Evolutionary conservation across 257 asterid genomes (phyloP).

Genomic region (Solanum chiquidenum): DNA sequence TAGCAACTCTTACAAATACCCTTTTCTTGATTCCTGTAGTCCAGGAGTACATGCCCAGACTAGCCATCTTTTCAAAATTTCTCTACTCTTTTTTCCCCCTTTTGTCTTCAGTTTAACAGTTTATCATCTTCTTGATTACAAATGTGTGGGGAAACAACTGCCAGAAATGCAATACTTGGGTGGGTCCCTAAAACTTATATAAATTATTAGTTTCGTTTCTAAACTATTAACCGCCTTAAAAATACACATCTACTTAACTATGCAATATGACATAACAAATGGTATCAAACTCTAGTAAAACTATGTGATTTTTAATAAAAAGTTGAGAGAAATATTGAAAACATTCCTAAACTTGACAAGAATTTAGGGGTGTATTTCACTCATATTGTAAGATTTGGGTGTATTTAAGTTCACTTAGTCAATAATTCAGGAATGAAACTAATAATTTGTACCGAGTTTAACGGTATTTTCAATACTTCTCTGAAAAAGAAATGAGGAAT

Average conservation of each 20-base stretch:
- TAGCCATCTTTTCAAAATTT: conserved; percentile 24
- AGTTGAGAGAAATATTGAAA: background rate
- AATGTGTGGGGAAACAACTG: background rate
- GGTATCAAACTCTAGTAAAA: too few relatives aligned
- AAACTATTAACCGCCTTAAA: too few relatives aligned
- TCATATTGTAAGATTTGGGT: background rate
- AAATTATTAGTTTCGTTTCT: too few relatives aligned
- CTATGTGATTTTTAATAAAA: too few relatives aligned
- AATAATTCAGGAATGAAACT: background rate
- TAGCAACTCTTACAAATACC: conserved; percentile 16
- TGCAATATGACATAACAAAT: too few relatives aligned
- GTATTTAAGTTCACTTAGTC: too few relatives aligned
- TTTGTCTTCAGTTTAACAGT: background rate
- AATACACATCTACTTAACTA: too few relatives aligned
- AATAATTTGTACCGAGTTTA: too few relatives aligned
- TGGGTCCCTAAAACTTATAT: background rate
- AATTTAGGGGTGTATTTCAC: too few relatives aligned
- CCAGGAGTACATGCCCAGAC: conserved; percentile 36
- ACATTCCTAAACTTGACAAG: background rate
- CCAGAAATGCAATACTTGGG: background rate
- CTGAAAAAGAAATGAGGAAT: too few relatives aligned
- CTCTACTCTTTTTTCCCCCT: background rate
- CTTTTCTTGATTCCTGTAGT: conserved; percentile 10
- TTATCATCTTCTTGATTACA: background rate
- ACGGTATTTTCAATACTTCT: too few relatives aligned